These are phyloP conservation scores for Paxillus ammoniavirescens DNA, from an alignment of 768 basidiomycete genomes.

Conservation along the genomic window DNA sequence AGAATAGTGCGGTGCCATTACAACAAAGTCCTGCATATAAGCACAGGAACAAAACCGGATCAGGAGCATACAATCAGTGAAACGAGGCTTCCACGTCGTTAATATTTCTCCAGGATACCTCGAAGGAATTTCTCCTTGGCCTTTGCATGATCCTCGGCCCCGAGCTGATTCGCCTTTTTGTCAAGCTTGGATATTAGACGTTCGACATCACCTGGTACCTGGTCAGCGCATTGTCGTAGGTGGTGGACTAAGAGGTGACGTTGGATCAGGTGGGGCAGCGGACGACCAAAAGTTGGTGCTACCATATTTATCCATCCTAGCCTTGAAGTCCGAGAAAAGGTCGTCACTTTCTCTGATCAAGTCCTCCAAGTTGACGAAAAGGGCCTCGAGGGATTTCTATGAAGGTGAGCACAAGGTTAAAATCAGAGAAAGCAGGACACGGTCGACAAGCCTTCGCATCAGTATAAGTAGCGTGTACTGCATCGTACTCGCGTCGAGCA, in stretches of 20 bases:
- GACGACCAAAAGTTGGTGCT: slow-evolving; percentile 11
- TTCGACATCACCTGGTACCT: slow-evolving; percentile 52
- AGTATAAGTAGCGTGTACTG: slow-evolving; percentile 37
- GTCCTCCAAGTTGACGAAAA: slow-evolving; percentile 46
- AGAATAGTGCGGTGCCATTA: background rate
- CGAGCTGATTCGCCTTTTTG: slow-evolving; percentile 46
- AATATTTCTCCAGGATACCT: slow-evolving; percentile 34
- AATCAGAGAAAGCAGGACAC: background rate
- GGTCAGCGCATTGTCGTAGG: slow-evolving; percentile 40
- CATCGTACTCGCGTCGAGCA: slow-evolving; percentile 43
- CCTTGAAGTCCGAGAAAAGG: slow-evolving; percentile 51
- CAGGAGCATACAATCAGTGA: background rate
- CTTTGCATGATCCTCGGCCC: slow-evolving; percentile 31
- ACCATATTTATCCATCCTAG: slow-evolving; percentile 48
- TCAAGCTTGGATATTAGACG: slow-evolving; percentile 50
- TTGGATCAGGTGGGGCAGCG: slow-evolving; percentile 6
- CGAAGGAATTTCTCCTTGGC: slow-evolving; percentile 35
- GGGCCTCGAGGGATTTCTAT: slow-evolving; percentile 42
- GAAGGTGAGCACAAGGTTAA: slow-evolving; percentile 12
- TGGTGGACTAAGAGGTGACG: slow-evolving; percentile 40
- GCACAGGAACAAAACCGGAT: background rate
- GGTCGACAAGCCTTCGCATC: slow-evolving; percentile 43
- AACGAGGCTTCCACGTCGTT: background rate
- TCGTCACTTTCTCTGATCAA: slow-evolving; percentile 47
- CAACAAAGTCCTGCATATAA: background rate